phyloP scores from a whole-genome alignment of 371 early-diverging fungal genomes.

The Coemansia sp. region DNA sequence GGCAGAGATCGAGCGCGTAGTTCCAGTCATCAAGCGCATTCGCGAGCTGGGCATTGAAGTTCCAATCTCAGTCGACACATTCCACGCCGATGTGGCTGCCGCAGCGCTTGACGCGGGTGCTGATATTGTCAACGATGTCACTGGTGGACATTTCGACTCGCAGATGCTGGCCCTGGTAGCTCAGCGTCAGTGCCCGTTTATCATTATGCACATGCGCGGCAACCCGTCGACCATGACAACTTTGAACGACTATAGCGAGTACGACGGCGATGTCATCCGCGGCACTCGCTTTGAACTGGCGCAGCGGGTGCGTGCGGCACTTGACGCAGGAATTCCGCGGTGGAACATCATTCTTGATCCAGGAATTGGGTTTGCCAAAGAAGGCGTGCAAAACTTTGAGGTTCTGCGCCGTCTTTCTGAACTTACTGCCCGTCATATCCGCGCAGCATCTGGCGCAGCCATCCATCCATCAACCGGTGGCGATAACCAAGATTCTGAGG shows the following conservation, averaged over 20 bases:
- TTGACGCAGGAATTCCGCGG: slow-evolving; percentile 77
- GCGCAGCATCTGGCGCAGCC: slow-evolving; percentile 12
- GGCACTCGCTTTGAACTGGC: slow-evolving; percentile 70
- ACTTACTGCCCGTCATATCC: slow-evolving; percentile 53
- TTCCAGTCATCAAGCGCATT: slow-evolving; percentile 82
- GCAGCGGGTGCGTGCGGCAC: slow-evolving; percentile 64
- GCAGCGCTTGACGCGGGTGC: slow-evolving; percentile 85
- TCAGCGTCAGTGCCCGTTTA: slow-evolving; percentile 76
- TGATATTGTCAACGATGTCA: slow-evolving; percentile 91
- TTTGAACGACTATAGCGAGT: slow-evolving; percentile 68
- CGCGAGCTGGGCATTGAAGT: slow-evolving; percentile 61
- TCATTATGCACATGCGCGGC: slow-evolving; percentile 97
- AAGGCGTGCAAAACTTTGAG: slow-evolving; percentile 79
- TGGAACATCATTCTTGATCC: slow-evolving; percentile 98
- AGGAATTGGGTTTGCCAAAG: slow-evolving; percentile 96
- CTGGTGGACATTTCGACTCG: slow-evolving; percentile 83
- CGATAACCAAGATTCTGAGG: slow-evolving; percentile 17
- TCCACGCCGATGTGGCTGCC: slow-evolving; percentile 77
- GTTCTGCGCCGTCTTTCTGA: slow-evolving; percentile 70
- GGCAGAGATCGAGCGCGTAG: slow-evolving; percentile 76
- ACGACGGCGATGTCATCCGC: slow-evolving; percentile 59
- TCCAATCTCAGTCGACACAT: slow-evolving; percentile 94
- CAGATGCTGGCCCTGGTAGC: slow-evolving; percentile 80
- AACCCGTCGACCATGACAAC: slow-evolving; percentile 84
- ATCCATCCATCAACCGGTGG: background rate